A percentile compares a stretch with the other conserved stretches of the same genome.
Evolutionary conservation across 768 basidiomycete species (phyloP).

Genomic region (Peribolospora baueri): DNA sequence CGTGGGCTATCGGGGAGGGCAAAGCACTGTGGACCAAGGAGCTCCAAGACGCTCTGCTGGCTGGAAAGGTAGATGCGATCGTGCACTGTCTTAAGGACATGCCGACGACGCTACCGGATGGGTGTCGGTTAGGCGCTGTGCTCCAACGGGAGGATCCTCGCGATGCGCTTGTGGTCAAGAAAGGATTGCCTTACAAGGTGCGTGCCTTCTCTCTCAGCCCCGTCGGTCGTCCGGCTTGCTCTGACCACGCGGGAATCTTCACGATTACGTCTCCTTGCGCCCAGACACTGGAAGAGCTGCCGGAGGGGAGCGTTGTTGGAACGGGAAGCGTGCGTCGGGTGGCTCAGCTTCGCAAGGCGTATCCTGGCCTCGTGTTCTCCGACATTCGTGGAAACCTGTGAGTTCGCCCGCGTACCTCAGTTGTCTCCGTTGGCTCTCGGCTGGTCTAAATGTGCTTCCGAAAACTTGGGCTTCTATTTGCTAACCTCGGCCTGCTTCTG

Average conservation of each 20-base stretch:
- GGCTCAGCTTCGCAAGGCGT: constrained; percentile 61
- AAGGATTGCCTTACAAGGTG: constrained; percentile 36
- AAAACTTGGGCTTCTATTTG: not conserved
- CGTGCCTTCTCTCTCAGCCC: too few species aligned
- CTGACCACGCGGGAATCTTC: too few species aligned
- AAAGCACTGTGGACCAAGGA: constrained; percentile 79
- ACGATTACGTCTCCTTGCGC: too few species aligned
- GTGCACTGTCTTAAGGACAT: constrained; percentile 85
- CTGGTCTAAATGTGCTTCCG: not conserved
- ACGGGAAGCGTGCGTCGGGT: constrained; percentile 82
- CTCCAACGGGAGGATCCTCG: constrained; percentile 66
- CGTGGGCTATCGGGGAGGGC: constrained; percentile 66
- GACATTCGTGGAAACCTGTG: constrained; percentile 85
- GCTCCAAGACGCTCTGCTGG: constrained; percentile 58
- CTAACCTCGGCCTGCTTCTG: constrained; percentile 3
- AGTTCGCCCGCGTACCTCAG: constrained; percentile 17
- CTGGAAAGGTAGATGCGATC: constrained; percentile 59
- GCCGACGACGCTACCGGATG: constrained; percentile 60
- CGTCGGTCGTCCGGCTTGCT: too few species aligned
- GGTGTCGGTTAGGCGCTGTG: constrained; percentile 64
- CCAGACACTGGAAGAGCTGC: constrained; percentile 45
- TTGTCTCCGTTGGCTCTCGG: not conserved
- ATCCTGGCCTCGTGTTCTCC: constrained; percentile 49
- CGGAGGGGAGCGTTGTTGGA: constrained; percentile 72
- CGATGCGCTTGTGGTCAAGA: constrained; percentile 68